Base-by-base conservation (phyloP, 2,329 filamentous ascomycete genomes). In the Clonostachys solani region DNA sequence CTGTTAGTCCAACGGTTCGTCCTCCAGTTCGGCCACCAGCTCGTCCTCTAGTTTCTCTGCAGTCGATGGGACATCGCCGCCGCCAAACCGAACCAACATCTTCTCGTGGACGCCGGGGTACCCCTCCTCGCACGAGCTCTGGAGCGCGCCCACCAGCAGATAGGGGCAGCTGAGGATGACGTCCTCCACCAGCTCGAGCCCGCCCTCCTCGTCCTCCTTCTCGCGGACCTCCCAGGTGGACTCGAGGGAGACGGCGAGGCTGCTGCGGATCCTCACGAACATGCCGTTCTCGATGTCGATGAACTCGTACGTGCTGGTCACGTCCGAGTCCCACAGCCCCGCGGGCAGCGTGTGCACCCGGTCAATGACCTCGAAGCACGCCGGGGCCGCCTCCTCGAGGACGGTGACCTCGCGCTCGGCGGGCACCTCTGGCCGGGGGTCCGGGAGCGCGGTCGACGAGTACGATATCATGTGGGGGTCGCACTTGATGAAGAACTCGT, bases 221-320 rank as follows among this genome's bases (percentile, higher is more conserved):
- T 63, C 66, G 35, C 58, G 55, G 40, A 66, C 57, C 50, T 68
- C 61, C 78, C 78, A 82, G 15, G 68, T 56, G 15, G 77, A 78
- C 58, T 82, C 78, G 67, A 81, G 73, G 3, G 74, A 60, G 34
- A 78, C 64, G 41, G 66, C 69, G 59, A 81, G 55, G 17, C 78
- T 77, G 38, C 74, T 75, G 40, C 63, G 65, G 46, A 80, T 73
- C 10, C 77, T 62, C 40, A 77, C 72, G 57, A 78, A 80, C 7
- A 77, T 54, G 16, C 78, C 78, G 29, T 60, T 65, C n/a, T 63
- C 63, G 16, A 74, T 61, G 50, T 78, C 61, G 16, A 74, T 72
- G 50, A 81, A 75, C 60, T 81, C 77, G 56, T 78, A 77, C 6
- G 60, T 71, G 63, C 76, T 80, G 45, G 74, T 67, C 7, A 81